Evolutionary conservation across 495 filamentous ascomycete species (phyloP), one percentile per base, ranked within the genome.

Genomic region (Aspergillus cristatus): DNA sequence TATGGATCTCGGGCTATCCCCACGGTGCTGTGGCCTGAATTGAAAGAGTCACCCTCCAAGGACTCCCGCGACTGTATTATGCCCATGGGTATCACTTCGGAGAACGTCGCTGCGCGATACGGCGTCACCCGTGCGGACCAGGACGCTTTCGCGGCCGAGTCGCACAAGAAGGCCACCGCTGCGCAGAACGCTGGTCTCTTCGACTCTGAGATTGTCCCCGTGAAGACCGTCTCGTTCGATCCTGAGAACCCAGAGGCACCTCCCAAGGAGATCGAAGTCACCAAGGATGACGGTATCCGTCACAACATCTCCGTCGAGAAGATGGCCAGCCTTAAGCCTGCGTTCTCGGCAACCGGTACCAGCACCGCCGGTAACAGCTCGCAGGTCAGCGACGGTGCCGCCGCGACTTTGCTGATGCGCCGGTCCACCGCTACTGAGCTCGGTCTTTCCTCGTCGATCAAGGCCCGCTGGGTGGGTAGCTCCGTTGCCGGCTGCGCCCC

Each of bases 61-160:
- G 82, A 91, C 39, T 81, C 84, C 6, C 55, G 71, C 28, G 88
- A 94, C 53, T 94, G 88, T 50, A 79, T 94, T 50, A 91, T 93
- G 88, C 76, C 78, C 38, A 96, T 96, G 89, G 88, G 89, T 1
- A 51, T 90, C 30, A 96, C 89, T n/a, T 76, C 76, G 16, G 89
- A 96, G 70, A 94, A 94, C 48, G 87, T 96, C 7, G 85, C 88
- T 0, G 60, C 64, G 43, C 66, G 88, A 34, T 89, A 94, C 46
- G 75, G 75, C 4, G 71, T 96, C n/a, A 65, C 57, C 7, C 59
- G 89, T 14, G 67, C 58, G 3, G 86, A 89, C 42, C 87, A 94
- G 65, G 89, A 96, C 55, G 78, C 65, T 4, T 88, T 94, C 40
- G 86, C 87, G 0, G 82, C 78, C 14, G 66, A 70, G 43, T 82